Conservation (phyloP, 2,329 filamentous ascomycete species). For the Pseudonectria foliicola region DNA sequence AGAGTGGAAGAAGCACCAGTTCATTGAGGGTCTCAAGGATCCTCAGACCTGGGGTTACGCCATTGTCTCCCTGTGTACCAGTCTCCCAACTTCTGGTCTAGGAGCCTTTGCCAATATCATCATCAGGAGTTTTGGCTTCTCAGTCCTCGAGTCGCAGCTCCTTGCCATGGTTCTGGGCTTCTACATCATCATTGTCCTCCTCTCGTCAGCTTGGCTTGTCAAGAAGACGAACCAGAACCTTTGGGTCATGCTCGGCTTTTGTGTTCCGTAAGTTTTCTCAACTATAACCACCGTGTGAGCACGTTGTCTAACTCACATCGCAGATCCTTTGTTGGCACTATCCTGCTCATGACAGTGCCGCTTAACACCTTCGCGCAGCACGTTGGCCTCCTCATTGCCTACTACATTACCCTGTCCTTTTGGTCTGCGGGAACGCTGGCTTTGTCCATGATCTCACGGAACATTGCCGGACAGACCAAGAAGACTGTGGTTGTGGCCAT, state of each 20-base stretch:
- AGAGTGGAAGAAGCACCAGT: slow-evolving; percentile 38
- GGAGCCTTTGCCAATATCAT: slow-evolving; percentile 70
- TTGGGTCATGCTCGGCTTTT: slow-evolving; percentile 56
- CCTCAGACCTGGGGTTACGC: slow-evolving; percentile 61
- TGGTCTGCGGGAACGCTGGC: slow-evolving; percentile 65
- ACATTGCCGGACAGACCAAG: slow-evolving; percentile 68
- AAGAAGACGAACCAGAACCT: slow-evolving; percentile 64
- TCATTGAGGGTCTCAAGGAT: slow-evolving; percentile 49
- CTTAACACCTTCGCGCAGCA: slow-evolving; percentile 51
- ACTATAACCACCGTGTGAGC: not conserved
- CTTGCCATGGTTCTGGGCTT: slow-evolving; percentile 68
- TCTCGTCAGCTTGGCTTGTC: slow-evolving; percentile 59
- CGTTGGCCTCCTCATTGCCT: slow-evolving; percentile 62
- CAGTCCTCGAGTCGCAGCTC: slow-evolving; percentile 60
- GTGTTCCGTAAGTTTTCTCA: slow-evolving; percentile 49
- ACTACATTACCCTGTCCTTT: slow-evolving; percentile 73
- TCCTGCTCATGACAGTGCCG: slow-evolving; percentile 62
- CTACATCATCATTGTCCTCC: slow-evolving; percentile 64
- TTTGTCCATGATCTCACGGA: slow-evolving; percentile 61
- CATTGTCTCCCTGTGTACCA: slow-evolving; percentile 62
- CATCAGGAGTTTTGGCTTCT: slow-evolving; percentile 62
- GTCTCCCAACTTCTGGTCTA: slow-evolving; percentile 64
- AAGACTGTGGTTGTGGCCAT: slow-evolving; percentile 60
- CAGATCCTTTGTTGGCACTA: slow-evolving; percentile 63
- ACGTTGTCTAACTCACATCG: slow-evolving; percentile 4